Conservation (phyloP, 2,329 filamentous ascomycete genomes). For the Exophiala spinifera region DNA sequence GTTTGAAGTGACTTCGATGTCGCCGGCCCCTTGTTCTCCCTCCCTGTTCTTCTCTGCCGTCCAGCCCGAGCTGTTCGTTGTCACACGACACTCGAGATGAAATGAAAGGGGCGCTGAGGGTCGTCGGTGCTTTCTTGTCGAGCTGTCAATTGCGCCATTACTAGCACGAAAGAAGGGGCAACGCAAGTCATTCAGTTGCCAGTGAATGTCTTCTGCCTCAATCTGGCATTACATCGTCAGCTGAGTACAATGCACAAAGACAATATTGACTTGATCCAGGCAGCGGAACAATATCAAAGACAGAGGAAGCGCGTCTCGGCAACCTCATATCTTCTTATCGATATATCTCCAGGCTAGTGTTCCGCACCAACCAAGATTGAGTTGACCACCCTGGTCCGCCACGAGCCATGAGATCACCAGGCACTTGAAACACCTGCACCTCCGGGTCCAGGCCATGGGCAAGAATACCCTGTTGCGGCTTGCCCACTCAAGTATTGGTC, state of each 20-base stretch:
- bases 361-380: constrained; percentile 20
- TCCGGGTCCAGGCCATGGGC: constrained; percentile 14
- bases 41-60: constrained; percentile 5
- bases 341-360: constrained; percentile 1
- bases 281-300: not conserved
- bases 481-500: constrained; percentile 18
- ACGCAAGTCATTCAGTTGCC: not conserved
- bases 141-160: constrained; percentile 6
- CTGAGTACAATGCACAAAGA: not conserved
- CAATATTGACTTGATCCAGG: constrained; percentile 1
- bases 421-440: constrained; percentile 24
- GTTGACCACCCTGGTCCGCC: constrained; percentile 10
- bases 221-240: not conserved
- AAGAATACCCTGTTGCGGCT: constrained; percentile 13
- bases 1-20: constrained; percentile 26
- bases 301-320: constrained; percentile 1
- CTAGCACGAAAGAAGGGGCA: not conserved
- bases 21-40: constrained; percentile 3
- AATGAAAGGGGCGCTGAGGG: constrained; percentile 6
- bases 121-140: not conserved
- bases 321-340: constrained; percentile 6
- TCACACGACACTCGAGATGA: constrained; percentile 7
- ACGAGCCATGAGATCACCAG: constrained; percentile 13
- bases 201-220: constrained; percentile 7
- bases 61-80: not conserved